Conservation (phyloP, 2,329 filamentous ascomycete genomes). For the Calonectria fujianensis region DNA sequence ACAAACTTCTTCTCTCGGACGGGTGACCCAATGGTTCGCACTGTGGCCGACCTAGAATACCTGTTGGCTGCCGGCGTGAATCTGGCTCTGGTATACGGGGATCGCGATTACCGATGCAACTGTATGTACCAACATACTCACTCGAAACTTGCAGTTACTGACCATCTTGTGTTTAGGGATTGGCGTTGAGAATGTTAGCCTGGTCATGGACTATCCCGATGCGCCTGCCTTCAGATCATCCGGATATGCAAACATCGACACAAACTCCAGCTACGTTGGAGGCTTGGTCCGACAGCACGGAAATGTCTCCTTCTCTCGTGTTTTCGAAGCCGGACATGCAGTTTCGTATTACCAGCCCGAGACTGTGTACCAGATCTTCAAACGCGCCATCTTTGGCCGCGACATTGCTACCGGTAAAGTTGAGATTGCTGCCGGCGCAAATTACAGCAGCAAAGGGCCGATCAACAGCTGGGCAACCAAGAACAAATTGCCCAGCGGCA, state of each 20-base stretch:
- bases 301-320: slow-evolving; percentile 79
- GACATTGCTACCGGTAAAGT: slow-evolving; percentile 72
- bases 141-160: neutral
- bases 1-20: slow-evolving; percentile 73
- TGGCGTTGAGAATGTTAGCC: slow-evolving; percentile 81
- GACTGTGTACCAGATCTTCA: slow-evolving; percentile 73
- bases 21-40: slow-evolving; percentile 70
- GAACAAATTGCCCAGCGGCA: slow-evolving; percentile 67
- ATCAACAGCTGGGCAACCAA: slow-evolving; percentile 71
- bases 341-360: slow-evolving; percentile 75
- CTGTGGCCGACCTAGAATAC: slow-evolving; percentile 67
- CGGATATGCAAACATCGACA: slow-evolving; percentile 81
- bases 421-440: slow-evolving; percentile 53
- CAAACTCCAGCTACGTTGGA: slow-evolving; percentile 78
- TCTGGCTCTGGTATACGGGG: slow-evolving; percentile 81
- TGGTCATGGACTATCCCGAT: slow-evolving; percentile 72
- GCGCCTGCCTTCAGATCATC: slow-evolving; percentile 73
- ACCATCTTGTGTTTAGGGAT: slow-evolving; percentile 40
- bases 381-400: slow-evolving; percentile 72
- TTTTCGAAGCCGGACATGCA: slow-evolving; percentile 79
- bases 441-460: slow-evolving; percentile 62
- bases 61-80: slow-evolving; percentile 77
- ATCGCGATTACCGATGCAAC: slow-evolving; percentile 76
- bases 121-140: slow-evolving; percentile 63
- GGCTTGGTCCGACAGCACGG: slow-evolving; percentile 85